These are phyloP conservation scores for Hemisphaericaspora lyxosophila DNA, from an alignment of 1,139 yeast species.

Conservation along the genomic window DNA sequence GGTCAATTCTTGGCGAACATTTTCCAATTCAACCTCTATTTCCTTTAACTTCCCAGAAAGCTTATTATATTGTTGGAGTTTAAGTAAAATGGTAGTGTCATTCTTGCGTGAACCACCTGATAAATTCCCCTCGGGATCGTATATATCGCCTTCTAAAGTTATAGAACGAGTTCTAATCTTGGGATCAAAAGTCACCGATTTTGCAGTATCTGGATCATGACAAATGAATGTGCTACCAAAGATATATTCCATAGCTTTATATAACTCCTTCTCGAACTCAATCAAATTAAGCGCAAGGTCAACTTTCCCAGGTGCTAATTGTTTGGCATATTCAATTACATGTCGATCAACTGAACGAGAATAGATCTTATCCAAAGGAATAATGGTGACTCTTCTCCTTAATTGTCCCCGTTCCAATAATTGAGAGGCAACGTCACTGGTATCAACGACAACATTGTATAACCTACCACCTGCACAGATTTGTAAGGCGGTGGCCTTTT, in stretches of 20 bases:
- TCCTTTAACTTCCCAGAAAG: conserved; percentile 40
- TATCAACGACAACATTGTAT: conserved; percentile 89
- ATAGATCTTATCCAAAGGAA: conserved; percentile 84
- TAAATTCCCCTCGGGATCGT: conserved; percentile 93
- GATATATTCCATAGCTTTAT: conserved; percentile 85
- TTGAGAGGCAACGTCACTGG: conserved; percentile 78
- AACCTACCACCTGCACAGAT: conserved; percentile 92
- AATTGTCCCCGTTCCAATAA: conserved; percentile 77
- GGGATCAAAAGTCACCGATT: conserved; percentile 82
- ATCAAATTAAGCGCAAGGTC: conserved; percentile 82
- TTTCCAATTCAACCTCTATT: conserved; percentile 40
- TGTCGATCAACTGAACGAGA: conserved; percentile 50
- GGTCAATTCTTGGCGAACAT: conserved; percentile 41
- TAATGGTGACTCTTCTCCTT: conserved; percentile 81
- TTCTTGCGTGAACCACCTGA: conserved; percentile 89
- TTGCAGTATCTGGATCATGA: conserved; percentile 84
- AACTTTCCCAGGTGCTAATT: conserved; percentile 76
- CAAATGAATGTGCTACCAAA: conserved; percentile 89
- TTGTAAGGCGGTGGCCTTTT: conserved; percentile 82
- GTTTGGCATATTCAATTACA: conserved; percentile 59
- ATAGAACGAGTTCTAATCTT: conserved; percentile 80
- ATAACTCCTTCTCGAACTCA: conserved; percentile 67
- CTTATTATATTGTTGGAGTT: conserved; percentile 68
- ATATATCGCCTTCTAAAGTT: conserved; percentile 89
- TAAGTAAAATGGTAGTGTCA: conserved; percentile 58